phyloP scores from a whole-genome alignment of 306 rosid species.

The Bauhinia variegata region DNA sequence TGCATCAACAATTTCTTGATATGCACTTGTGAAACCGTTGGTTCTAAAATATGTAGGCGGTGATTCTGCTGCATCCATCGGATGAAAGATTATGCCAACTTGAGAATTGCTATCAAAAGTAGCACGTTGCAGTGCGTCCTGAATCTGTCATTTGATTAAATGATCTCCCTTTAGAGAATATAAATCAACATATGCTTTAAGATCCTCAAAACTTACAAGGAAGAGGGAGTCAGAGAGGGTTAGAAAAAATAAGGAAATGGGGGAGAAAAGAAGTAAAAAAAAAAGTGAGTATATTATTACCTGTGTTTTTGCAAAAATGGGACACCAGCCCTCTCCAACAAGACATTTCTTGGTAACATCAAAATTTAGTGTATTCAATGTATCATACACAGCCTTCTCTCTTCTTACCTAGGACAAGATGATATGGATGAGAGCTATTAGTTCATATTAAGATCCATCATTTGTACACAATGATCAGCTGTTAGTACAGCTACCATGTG shows the following conservation, averaged over 20 bases:
- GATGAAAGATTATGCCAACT: conserved; percentile 91
- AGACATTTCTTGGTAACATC: conserved; percentile 99
- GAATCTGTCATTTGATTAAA: conserved; percentile 66
- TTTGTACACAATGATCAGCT: conserved; percentile 5
- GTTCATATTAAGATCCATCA: conserved; percentile 29
- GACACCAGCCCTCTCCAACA: conserved; percentile 99
- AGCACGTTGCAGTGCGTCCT: conserved; percentile 93
- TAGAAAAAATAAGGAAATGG: neutral
- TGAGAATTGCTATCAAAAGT: conserved; percentile 97
- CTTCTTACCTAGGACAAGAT: conserved; percentile 76
- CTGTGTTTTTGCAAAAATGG: conserved; percentile 83
- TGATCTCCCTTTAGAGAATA: conserved; percentile 19
- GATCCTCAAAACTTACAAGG: conserved; percentile 14
- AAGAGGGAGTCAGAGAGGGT: neutral
- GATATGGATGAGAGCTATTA: conserved; percentile 45
- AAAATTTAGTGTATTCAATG: conserved; percentile 91
- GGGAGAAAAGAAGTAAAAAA: neutral
- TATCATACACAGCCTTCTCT: conserved; percentile 98
- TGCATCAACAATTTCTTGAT: conserved; percentile 98
- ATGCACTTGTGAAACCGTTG: conserved; percentile 84
- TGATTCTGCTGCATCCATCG: conserved; percentile 85
- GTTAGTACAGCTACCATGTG: conserved; percentile 21
- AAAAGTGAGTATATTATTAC: conserved; percentile 41
- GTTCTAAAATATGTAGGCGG: conserved; percentile 97
- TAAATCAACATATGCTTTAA: conserved; percentile 20